Evolutionary conservation across 2,329 filamentous ascomycete genomes (phyloP).

Genomic region (Exserohilum rostratum): DNA sequence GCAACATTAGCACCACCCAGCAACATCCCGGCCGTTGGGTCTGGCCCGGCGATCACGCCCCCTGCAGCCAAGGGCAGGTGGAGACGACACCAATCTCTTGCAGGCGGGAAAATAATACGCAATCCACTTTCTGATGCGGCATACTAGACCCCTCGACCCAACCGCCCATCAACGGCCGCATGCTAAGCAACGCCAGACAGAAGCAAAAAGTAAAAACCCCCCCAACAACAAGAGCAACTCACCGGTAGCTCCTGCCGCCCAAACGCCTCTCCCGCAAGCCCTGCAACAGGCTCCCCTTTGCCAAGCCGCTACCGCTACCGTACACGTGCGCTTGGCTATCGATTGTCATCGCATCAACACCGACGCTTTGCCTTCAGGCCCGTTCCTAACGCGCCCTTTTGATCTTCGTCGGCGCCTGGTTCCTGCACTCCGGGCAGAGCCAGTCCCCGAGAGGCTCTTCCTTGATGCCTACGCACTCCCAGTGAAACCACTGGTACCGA

Average conservation of each 20-base stretch:
- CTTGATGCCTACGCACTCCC: conserved; percentile 63
- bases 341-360: conserved; percentile 1
- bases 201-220: neutral
- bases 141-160: no score
- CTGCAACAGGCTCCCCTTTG: conserved; percentile 6
- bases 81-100: conserved; percentile 9
- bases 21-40: conserved; percentile 9
- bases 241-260: conserved; percentile 10
- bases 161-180: no score
- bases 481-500: conserved; percentile 87
- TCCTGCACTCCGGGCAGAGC: conserved; percentile 54
- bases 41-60: conserved; percentile 11
- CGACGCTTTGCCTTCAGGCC: neutral
- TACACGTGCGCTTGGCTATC: conserved; percentile 14
- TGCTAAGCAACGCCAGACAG: neutral
- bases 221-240: neutral
- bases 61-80: neutral
- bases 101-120: neutral
- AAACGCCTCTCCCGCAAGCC: conserved; percentile 25
- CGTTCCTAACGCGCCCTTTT: conserved; percentile 45
- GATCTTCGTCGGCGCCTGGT: conserved; percentile 50
- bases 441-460: conserved; percentile 58
- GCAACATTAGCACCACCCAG: conserved; percentile 8
- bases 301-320: neutral
- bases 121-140: conserved; percentile 4